These are phyloP conservation scores for Taphrina sp. DNA, from an alignment of 1,139 yeast genomes.

Conservation along the genomic window DNA sequence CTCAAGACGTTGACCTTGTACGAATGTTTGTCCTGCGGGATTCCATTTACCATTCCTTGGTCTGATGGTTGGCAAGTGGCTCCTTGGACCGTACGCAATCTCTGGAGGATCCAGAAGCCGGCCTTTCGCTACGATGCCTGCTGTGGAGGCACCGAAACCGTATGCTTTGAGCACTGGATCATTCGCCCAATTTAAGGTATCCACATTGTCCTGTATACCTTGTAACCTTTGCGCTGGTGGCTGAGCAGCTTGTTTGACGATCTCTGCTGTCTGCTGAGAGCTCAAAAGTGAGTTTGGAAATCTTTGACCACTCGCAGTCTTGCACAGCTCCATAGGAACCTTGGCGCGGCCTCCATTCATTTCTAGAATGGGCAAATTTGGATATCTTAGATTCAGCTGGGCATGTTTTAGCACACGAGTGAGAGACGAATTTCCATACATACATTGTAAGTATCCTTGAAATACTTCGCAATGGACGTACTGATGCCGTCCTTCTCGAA, in stretches of 20 bases:
- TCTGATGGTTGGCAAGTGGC: constrained; percentile 2
- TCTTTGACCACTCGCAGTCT: constrained; percentile 34
- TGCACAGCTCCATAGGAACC: constrained; percentile 35
- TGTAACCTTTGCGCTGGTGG: constrained; percentile 18
- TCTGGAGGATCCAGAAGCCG: constrained; percentile 35
- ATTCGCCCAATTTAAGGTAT: constrained; percentile 31
- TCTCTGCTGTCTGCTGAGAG: constrained; percentile 34
- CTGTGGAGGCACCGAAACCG: constrained; percentile 28
- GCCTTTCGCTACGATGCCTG: constrained; percentile 32
- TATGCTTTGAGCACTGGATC: constrained; percentile 35
- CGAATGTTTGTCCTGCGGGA: constrained; percentile 33
- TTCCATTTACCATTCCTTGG: constrained; percentile 37
- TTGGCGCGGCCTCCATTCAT: constrained; percentile 32
- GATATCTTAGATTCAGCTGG: constrained; percentile 32
- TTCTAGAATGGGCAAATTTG: constrained; percentile 34
- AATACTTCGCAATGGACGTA: constrained; percentile 34
- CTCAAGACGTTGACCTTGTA: constrained; percentile 28
- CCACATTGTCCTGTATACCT: constrained; percentile 31
- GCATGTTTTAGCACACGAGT: constrained; percentile 9
- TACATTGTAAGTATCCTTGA: constrained; percentile 33
- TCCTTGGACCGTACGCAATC: constrained; percentile 30
- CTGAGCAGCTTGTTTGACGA: constrained; percentile 26
- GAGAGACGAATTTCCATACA: constrained; percentile 24
- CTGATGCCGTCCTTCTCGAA: constrained; percentile 28
- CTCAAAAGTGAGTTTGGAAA: constrained; percentile 33